Conservation (phyloP, 495 filamentous ascomycete species). For the Bombardia bombarda region DNA sequence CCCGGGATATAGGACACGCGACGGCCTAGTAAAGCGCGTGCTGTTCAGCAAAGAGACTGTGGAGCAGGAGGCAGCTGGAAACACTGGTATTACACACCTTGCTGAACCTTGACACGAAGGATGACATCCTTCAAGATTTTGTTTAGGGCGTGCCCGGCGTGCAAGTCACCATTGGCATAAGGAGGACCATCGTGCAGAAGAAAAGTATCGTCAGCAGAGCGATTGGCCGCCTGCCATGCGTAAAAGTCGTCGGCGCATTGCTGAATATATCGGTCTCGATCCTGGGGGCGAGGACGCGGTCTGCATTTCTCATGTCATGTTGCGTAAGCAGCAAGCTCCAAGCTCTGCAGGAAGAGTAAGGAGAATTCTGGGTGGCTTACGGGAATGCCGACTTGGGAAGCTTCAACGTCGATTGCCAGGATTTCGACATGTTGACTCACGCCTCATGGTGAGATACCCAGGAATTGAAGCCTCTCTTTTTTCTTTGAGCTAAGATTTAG, state of each 20-base stretch:
- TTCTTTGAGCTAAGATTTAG: slow-evolving; percentile 2
- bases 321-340: no score
- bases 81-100: slow-evolving; percentile 38
- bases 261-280: slow-evolving; percentile 54
- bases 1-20: slow-evolving; percentile 82
- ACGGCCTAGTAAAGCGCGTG: slow-evolving; percentile 30
- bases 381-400: slow-evolving; percentile 42
- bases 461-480: no score
- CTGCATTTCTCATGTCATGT: no score
- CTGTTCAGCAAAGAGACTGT: background rate
- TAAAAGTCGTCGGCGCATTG: slow-evolving; percentile 85
- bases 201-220: slow-evolving; percentile 55
- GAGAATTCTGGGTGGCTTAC: slow-evolving; percentile 19
- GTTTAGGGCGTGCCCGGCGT: slow-evolving; percentile 96
- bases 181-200: slow-evolving; percentile 93
- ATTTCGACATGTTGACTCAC: slow-evolving; percentile 36
- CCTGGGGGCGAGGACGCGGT: slow-evolving; percentile 38
- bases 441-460: slow-evolving; percentile 13
- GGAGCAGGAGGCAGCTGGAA: background rate
- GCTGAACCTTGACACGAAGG: slow-evolving; percentile 66
- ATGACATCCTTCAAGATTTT: slow-evolving; percentile 96
- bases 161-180: slow-evolving; percentile 91
- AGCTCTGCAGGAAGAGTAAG: no score
- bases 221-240: slow-evolving; percentile 63
- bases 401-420: slow-evolving; percentile 40